phyloP scores from a whole-genome alignment of 345 rosid species.

The Syzygium aqueum region DNA sequence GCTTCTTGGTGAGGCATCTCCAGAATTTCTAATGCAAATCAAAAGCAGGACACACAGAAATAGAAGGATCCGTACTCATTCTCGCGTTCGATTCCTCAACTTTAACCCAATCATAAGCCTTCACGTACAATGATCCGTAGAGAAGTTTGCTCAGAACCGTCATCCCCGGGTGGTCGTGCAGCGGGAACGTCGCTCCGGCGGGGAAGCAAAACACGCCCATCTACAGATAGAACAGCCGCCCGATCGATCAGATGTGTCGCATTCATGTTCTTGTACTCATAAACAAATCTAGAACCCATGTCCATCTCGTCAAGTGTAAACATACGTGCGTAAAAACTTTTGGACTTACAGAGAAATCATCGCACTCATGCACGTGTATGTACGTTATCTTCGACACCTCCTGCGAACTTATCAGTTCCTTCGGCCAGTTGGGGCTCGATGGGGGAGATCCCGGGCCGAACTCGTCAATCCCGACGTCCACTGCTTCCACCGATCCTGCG shows the following conservation, averaged over 20 bases:
- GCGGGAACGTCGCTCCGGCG: conserved; percentile 23
- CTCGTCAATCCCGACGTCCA: conserved; percentile 32
- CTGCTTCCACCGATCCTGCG: conserved; percentile 26
- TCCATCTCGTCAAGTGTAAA: not conserved
- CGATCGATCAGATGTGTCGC: not conserved
- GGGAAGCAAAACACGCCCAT: conserved; percentile 39
- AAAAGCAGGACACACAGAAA: not conserved
- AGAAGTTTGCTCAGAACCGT: conserved; percentile 44
- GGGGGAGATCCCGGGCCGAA: conserved; percentile 6
- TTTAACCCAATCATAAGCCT: conserved; percentile 35
- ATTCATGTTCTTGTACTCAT: not conserved
- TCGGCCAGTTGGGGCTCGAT: conserved; percentile 1
- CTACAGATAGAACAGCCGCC: conserved; percentile 3
- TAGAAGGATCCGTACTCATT: conserved; percentile 12
- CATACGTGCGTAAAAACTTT: not conserved
- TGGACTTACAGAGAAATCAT: conserved; percentile 22
- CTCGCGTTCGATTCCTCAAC: not conserved
- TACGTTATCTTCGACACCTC: conserved; percentile 25
- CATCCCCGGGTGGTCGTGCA: conserved; percentile 46
- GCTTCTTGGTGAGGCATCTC: not conserved
- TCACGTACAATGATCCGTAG: conserved; percentile 31
- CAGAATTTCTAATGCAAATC: not conserved
- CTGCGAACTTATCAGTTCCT: conserved; percentile 15
- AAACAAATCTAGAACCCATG: not conserved
- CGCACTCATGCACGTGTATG: conserved; percentile 32